Base-by-base conservation (phyloP, 495 filamentous ascomycete species). In the Bacidia gigantensis region DNA sequence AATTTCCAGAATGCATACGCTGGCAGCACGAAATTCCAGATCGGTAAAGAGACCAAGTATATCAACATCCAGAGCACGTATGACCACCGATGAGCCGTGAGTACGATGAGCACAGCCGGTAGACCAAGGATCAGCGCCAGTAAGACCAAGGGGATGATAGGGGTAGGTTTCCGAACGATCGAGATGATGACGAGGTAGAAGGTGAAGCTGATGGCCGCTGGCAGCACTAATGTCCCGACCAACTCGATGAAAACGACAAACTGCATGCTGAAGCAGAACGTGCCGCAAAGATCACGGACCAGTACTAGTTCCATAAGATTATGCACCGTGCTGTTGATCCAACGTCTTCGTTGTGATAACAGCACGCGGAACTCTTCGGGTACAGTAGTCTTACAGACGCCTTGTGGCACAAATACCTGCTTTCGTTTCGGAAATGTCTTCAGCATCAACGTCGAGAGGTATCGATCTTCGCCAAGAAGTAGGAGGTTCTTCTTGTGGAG, bases 221-320 rank as follows among this genome's bases (percentile, higher is more conserved):
- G 93, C 2, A 99, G 72, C 11, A 99, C 93, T 42, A 97, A 72
- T 0, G 93, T 97, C 44, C 93, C 93, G 46, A 97, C 77, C 41
- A 99, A 75, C 64, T 99, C 92, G 61, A 99, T 88, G 66, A 88
- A 94, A 52, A 99, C 83, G 50, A 97, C 83, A 63, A 97, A 97
- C 65, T 99, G 93, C 93, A 99, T 99, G 69, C 86, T 93, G 73
- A 99, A 99, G 75, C 93, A 99, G 71, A 99, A 99, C 0, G 93
- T 99, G 46, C 93, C 93, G 63, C 93, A 99, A 3, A 99, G 77
- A 71, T 99, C 93, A 47, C 89, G 77, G 23, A 99, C 93, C 3
- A 97, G 78, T 24, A 96, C 85, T 18, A 99, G 78, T 66, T 99
- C 93, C 82, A 99, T 94, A 41, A 97, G 72, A 60, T 99, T 99